A percentile compares a stretch with the other conserved stretches of the same genome.
Evolutionary conservation across 495 filamentous ascomycete genomes (phyloP).

Genomic region (Penicillium crystallinum): DNA sequence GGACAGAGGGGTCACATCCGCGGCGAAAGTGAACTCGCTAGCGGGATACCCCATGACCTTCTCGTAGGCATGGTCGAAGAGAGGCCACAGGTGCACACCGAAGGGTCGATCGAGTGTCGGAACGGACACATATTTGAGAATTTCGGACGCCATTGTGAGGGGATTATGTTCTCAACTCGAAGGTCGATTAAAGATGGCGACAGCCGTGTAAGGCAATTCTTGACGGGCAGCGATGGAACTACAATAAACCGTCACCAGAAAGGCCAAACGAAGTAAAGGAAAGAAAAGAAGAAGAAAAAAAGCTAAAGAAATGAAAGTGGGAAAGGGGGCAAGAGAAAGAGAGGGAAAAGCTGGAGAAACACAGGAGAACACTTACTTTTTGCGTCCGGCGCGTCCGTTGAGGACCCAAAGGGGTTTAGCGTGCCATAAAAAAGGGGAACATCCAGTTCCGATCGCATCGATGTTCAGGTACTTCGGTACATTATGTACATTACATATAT

Average conservation of each 20-base stretch:
- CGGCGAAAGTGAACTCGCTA: conserved; percentile 55
- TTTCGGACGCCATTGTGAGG: conserved; percentile 44
- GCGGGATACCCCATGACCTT: conserved; percentile 61
- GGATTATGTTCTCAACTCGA: background rate
- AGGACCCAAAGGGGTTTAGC: conserved; percentile 26
- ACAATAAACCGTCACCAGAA: background rate
- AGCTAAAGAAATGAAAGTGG: conserved; percentile 22
- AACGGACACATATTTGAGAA: conserved; percentile 59
- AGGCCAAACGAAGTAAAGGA: conserved; percentile 6
- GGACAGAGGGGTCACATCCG: conserved; percentile 55
- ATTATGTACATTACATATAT: no score
- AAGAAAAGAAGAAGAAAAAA: conserved; percentile 3
- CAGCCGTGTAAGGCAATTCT: conserved; percentile 1
- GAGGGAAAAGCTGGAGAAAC: conserved; percentile 21
- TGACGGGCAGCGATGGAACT: background rate
- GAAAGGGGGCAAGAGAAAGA: conserved; percentile 17
- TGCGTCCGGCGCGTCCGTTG: conserved; percentile 31
- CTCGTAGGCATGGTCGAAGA: conserved; percentile 83
- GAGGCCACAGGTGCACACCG: conserved; percentile 86
- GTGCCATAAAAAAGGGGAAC: conserved; percentile 29
- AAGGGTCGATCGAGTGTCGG: conserved; percentile 90
- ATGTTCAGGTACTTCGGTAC: background rate
- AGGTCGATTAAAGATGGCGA: background rate
- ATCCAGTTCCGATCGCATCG: conserved; percentile 13
- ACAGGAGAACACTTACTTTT: conserved; percentile 21